A percentile compares a stretch with the other conserved stretches of the same genome.
These are phyloP conservation scores for Hanseniaspora guilliermondii DNA, from an alignment of 805 yeast genomes.

Conservation along the genomic window DNA sequence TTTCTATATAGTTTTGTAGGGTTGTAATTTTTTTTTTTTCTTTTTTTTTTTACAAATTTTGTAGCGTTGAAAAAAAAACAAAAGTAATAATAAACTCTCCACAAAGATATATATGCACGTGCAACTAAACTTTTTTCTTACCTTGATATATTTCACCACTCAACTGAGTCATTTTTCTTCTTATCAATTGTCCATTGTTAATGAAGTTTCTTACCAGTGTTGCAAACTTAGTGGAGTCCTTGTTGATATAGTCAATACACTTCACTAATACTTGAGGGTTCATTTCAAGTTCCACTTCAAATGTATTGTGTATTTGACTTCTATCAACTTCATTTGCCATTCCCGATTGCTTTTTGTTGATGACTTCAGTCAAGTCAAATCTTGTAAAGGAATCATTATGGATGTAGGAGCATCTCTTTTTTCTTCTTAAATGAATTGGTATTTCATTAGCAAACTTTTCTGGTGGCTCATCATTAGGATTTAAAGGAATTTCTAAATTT, in stretches of 20 bases:
- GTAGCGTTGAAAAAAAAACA: constrained; percentile 23
- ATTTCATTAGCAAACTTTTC: constrained; percentile 42
- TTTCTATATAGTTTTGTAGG: too few species aligned
- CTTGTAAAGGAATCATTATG: constrained; percentile 63
- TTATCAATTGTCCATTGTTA: constrained; percentile 44
- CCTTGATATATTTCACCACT: constrained; percentile 29
- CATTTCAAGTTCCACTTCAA: constrained; percentile 43
- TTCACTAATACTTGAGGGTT: constrained; percentile 33
- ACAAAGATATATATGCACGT: constrained; percentile 50
- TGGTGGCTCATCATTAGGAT: constrained; percentile 38
- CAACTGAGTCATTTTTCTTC: constrained; percentile 27
- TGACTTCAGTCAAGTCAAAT: constrained; percentile 58
- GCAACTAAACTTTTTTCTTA: constrained; percentile 23
- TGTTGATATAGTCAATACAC: constrained; percentile 31
- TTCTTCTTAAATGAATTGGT: constrained; percentile 49
- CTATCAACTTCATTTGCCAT: constrained; percentile 18
- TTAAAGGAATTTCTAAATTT: constrained; percentile 59
- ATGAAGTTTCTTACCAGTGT: constrained; percentile 45
- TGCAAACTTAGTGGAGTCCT: constrained; percentile 45
- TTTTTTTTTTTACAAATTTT: not conserved
- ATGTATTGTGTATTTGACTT: constrained; percentile 23
- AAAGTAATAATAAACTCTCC: too few species aligned
- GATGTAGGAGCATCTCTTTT: constrained; percentile 60
- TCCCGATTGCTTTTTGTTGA: constrained; percentile 10
- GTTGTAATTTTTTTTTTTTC: too few species aligned